Conservation (phyloP, 208 protist genomes). For the Wallacemonas rigidus region DNA sequence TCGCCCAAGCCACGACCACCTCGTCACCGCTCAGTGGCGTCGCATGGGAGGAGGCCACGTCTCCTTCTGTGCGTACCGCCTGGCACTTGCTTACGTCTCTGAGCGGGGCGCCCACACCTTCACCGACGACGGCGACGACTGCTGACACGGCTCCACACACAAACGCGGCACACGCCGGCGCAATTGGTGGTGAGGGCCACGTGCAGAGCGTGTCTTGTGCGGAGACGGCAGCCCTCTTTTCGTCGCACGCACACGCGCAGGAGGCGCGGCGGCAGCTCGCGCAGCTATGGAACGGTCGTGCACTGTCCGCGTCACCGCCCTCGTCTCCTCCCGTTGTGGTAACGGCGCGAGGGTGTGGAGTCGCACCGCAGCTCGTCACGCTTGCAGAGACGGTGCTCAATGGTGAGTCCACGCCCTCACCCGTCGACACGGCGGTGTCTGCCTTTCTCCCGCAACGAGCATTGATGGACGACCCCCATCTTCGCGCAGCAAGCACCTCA, state of each 20-base stretch:
- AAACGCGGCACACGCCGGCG: no score
- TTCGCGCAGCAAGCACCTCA: neutral
- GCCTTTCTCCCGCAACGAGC: neutral
- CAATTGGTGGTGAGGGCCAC: no score
- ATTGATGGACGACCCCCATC: neutral
- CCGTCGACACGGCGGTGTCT: neutral
- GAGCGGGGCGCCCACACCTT: no score
- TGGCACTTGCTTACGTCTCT: neutral
- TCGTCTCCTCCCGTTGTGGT: no score
- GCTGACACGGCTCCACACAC: no score
- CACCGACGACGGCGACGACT: no score
- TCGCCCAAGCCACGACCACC: neutral
- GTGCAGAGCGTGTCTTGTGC: no score
- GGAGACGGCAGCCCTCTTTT: neutral
- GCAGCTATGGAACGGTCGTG: neutral
- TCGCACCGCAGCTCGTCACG: neutral
- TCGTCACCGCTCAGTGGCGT: neutral
- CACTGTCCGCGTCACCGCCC: no score
- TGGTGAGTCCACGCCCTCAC: neutral
- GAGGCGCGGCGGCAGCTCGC: neutral
- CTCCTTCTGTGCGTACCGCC: neutral
- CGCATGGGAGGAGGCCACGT: neutral
- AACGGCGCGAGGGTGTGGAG: no score
- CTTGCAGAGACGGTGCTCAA: neutral
- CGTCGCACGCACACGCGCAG: neutral